Evolutionary conservation across 2,329 filamentous ascomycete species (phyloP), one percentile per base, ranked within the genome.

Genomic region (Monilinia fructicola): DNA sequence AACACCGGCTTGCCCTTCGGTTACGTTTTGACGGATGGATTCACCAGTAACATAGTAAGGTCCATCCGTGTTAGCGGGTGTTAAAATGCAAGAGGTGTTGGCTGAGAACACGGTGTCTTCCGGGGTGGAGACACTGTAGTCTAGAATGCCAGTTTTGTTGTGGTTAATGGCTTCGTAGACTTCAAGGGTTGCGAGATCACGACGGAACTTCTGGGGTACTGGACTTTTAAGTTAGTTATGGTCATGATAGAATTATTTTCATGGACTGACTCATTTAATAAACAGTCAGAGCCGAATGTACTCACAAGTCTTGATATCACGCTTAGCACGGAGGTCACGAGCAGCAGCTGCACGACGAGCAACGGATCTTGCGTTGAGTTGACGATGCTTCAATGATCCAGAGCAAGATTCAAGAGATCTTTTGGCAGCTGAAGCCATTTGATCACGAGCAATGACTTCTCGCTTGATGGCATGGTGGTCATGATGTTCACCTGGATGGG

Each of bases 31-130:
- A 35, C 83, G 79, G 66, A 85, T 75, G 53, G 80, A 77, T 48
- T 71, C 69, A 2, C 67, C 67, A 2, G 64, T 44, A 14, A 69
- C 67, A 53, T 69, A 86, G 76, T 85, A 86, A 14, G 84, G 84
- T 0, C 83, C 83, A 70, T 84, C 78, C 4, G 80, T 84, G 26
- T 80, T 80, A 72, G 85, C 83, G 1, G 83, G 82, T 26, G 78
- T 80, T 26, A 85, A 76, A 26, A 83, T 76, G 69, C 83, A 85
- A 35, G 80, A 80, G 63, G 75, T 76, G 72, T 80, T 79, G 54
- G 76, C 76, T 1, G 77, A 75, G 68, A 83, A 83, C 7, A 72
- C 54, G 23, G 65, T 69, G 14, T 38, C 48, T 38, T 60, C 65
- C 14, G 63, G 44, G 16, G 67, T 70, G 4, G 65, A 23, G 54